Conservation (phyloP, 2,329 filamentous ascomycete genomes). For the Kalmusia sp. region DNA sequence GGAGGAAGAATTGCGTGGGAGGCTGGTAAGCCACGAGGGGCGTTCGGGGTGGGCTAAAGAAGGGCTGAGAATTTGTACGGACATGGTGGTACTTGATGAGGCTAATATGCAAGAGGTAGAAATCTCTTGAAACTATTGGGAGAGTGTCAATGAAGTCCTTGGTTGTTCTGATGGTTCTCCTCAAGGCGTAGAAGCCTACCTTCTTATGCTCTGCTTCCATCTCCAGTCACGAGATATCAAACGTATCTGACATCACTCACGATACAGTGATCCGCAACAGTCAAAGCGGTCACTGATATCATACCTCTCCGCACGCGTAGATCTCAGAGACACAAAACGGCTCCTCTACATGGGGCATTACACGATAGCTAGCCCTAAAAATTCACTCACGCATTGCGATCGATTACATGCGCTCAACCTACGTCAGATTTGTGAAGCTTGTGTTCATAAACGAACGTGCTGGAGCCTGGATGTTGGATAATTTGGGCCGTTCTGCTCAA, state of each 20-base stretch:
- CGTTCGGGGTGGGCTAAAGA: constrained; percentile 6
- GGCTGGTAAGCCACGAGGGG: constrained; percentile 8
- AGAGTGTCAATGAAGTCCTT: neutral
- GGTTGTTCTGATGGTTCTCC: neutral
- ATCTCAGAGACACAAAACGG: neutral
- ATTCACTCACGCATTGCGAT: too few species aligned
- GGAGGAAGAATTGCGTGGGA: constrained; percentile 7
- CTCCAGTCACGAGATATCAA: neutral
- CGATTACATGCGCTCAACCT: too few species aligned
- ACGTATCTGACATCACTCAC: constrained; percentile 1
- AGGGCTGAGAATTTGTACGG: constrained; percentile 7
- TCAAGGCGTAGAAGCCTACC: neutral
- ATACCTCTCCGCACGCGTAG: constrained; percentile 1
- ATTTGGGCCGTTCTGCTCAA: too few species aligned
- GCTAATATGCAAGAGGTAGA: neutral
- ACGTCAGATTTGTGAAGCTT: too few species aligned
- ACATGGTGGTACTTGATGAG: constrained; percentile 2
- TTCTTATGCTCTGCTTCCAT: constrained; percentile 3
- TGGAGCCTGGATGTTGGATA: too few species aligned
- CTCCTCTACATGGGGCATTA: neutral
- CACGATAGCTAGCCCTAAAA: too few species aligned
- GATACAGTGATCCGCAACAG: too few species aligned
- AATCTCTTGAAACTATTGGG: too few species aligned
- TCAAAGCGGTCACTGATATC: constrained; percentile 10
- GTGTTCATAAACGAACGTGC: too few species aligned